Percentiles rank a stretch among this genome's conserved stretches.
phyloP scores from a whole-genome alignment of 2,329 filamentous ascomycete species.

The Claviceps monticola region DNA sequence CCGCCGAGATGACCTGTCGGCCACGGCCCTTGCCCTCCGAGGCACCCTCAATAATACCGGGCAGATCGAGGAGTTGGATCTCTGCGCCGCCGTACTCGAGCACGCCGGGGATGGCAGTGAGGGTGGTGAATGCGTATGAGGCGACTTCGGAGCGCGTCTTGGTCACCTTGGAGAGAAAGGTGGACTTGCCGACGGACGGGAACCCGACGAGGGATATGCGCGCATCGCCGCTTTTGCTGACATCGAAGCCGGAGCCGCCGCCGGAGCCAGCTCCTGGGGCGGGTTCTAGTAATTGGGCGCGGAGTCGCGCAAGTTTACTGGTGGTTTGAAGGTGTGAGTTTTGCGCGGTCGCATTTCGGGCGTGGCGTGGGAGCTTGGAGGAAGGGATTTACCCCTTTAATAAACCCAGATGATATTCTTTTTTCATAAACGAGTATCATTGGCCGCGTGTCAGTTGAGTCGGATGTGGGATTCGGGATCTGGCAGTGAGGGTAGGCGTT shows the following conservation, averaged over 20 bases:
- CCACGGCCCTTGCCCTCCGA: constrained; percentile 91
- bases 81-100: constrained; percentile 96
- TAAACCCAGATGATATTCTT: constrained; percentile 96
- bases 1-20: constrained; percentile 90
- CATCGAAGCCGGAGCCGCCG: constrained; percentile 76
- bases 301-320: constrained; percentile 88
- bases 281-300: constrained; percentile 89
- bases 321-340: constrained; percentile 3
- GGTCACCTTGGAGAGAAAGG: constrained; percentile 96
- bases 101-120: constrained; percentile 94
- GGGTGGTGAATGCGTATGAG: constrained; percentile 91
- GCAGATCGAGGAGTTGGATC: constrained; percentile 93
- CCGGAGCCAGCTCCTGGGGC: constrained; percentile 64
- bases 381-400: constrained; percentile 65
- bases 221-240: constrained; percentile 92
- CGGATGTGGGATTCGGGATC: background rate
- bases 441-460: constrained; percentile 7
- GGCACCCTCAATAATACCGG: constrained; percentile 95
- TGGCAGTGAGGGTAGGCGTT: background rate
- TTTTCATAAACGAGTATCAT: background rate
- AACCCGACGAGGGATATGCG: constrained; percentile 97
- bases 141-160: constrained; percentile 95
- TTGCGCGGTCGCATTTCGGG: constrained; percentile 44
- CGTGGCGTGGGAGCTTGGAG: background rate
- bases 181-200: constrained; percentile 96